phyloP scores from a whole-genome alignment of 495 filamentous ascomycete species.

The Tuber brumale region DNA sequence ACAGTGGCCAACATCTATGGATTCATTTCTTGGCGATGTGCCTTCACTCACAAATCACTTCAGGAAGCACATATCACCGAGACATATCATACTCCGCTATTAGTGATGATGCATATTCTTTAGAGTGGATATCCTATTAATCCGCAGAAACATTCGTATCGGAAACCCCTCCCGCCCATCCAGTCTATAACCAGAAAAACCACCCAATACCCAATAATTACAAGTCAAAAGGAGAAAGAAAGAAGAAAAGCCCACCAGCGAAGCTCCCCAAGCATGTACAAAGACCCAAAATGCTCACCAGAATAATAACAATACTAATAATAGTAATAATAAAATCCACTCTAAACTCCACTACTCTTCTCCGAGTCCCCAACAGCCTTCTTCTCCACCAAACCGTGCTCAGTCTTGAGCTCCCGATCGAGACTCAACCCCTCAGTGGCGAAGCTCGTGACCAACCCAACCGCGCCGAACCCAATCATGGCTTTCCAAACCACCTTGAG shows the following conservation, averaged over 20 bases:
- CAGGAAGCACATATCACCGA: not conserved
- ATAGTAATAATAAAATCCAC: not conserved
- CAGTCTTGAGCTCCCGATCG: conserved; percentile 49
- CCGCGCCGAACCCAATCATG: conserved; percentile 50
- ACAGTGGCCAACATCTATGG: too few relatives aligned
- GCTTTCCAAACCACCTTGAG: conserved; percentile 54
- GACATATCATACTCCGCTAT: not conserved
- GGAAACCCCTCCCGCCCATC: not conserved
- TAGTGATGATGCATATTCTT: not conserved
- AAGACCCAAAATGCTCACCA: not conserved
- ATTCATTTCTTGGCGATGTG: too few relatives aligned
- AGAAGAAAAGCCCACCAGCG: not conserved
- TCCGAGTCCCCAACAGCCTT: conserved; percentile 29
- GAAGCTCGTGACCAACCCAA: conserved; percentile 50
- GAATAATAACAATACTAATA: too few relatives aligned
- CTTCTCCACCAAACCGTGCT: conserved; percentile 47
- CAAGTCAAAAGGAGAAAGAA: not conserved
- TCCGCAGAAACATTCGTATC: not conserved
- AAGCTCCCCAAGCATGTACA: not conserved
- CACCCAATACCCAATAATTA: not conserved
- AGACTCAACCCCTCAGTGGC: conserved; percentile 52
- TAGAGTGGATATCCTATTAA: not conserved
- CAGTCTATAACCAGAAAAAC: not conserved
- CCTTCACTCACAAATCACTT: not conserved
- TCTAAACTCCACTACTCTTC: conserved; percentile 5